Base-by-base conservation (phyloP, 495 filamentous ascomycete genomes). In the Cercophora samala region DNA sequence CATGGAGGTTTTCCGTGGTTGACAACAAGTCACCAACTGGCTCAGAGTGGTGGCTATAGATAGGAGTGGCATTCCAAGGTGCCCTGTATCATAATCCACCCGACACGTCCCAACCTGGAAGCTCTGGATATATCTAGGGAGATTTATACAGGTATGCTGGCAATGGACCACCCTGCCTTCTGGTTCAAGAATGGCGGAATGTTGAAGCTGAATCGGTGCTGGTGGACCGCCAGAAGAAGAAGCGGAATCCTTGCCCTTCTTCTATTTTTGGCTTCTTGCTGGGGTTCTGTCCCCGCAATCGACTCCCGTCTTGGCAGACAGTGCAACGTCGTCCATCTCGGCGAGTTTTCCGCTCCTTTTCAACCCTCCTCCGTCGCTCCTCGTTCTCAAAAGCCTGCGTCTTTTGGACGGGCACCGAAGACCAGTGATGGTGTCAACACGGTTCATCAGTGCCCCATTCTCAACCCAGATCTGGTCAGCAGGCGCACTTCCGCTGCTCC, bases 221-320 rank as follows among this genome's bases (percentile, higher is more conserved):
- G 13, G 37, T 46, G 37, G 37, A 46, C 37, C 37, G 25, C 17
- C 64, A 63, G 25, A 11, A 32, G n/a, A 37, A 58, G 19, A 37
- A 37, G 24, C 8, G 15, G 22, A 29, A 42, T 59, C 8, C 5
- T 52, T 11, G 60, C 17, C 19, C 24, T 51, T 18, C 15, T 37
- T 18, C 15, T 37, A 18, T 21, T 65, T 66, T 55, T 60, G 46
- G n/a, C 46, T 24, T 24, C n/a, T 53, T 22, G 18, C 42, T 56
- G n/a, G n/a, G 58, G 6, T 60, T 26, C 58, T 60, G 23, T 60
- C 24, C 58, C 26, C 58, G 26, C 37, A 46, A 46, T 46, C 37
- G 37, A 46, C 37, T 46, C 37, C 37, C 37, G 37, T 46, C 37
- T 46, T 46, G 37, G 37, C 37, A 46, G 37, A 46, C 37, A 18